Evolutionary conservation across 768 basidiomycete species (phyloP).

Genomic region (Exidia glandulosa): DNA sequence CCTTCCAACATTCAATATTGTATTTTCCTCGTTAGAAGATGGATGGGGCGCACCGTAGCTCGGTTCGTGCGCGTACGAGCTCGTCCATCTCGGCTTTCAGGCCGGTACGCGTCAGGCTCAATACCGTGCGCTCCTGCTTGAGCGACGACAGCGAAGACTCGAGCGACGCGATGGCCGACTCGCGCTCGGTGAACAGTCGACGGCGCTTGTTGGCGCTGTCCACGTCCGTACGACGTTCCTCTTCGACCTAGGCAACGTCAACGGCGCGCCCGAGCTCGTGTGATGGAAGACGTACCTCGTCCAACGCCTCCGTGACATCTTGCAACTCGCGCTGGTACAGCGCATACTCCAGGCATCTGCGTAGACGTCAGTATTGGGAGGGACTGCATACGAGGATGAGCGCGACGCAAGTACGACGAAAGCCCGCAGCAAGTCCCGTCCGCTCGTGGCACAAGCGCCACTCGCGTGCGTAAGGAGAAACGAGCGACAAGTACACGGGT

Average conservation of each 20-base stretch:
- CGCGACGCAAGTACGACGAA: not conserved
- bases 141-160: conserved; percentile 62
- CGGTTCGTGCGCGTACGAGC: conserved; percentile 71
- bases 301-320: conserved; percentile 77
- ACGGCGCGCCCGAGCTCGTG: no score
- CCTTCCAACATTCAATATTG: no score
- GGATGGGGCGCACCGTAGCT: no score
- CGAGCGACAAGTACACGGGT: no score
- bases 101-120: conserved; percentile 59
- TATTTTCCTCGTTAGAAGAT: no score
- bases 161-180: conserved; percentile 19
- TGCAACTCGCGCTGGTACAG: conserved; percentile 84
- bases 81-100: conserved; percentile 79
- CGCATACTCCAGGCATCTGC: conserved; percentile 78
- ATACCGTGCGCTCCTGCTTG: conserved; percentile 61
- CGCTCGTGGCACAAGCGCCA: no score
- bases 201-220: conserved; percentile 75
- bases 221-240: conserved; percentile 67
- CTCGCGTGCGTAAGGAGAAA: no score
- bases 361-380: not conserved
- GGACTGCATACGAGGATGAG: not conserved
- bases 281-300: conserved; percentile 40
- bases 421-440: no score
- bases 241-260: conserved; percentile 24
- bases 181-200: not conserved